Evolutionary conservation across 441 rosid species (phyloP).

Genomic region (Pelargonium australe): DNA sequence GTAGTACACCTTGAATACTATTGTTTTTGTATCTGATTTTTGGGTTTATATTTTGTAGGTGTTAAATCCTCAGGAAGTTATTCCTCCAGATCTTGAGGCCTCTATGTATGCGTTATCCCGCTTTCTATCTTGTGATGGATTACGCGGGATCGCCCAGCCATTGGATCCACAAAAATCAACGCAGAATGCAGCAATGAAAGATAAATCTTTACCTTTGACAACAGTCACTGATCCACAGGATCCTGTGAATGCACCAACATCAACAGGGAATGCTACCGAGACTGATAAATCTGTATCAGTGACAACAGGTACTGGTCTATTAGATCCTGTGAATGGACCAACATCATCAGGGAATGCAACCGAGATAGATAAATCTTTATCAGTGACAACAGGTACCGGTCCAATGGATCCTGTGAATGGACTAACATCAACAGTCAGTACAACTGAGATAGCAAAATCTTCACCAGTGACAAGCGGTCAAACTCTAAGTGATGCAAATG

Average conservation of each 20-base stretch:
- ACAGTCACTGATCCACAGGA: neutral
- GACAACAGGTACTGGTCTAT: neutral
- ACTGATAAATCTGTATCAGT: no score
- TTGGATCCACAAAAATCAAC: neutral
- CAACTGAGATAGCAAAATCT: neutral
- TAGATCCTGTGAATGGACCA: neutral
- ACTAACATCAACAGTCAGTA: neutral
- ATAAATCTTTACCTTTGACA: neutral
- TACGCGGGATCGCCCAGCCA: conserved; percentile 31
- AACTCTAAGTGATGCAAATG: neutral
- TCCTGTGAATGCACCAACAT: neutral
- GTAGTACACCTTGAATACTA: neutral
- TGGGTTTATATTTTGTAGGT: conserved; percentile 41
- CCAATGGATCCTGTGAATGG: neutral
- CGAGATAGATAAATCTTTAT: neutral
- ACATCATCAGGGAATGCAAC: neutral
- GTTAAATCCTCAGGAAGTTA: conserved; percentile 42
- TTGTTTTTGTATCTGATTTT: neutral
- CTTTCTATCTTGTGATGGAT: conserved; percentile 61
- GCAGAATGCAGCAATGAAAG: neutral
- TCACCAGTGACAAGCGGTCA: neutral
- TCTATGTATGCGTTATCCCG: conserved; percentile 49
- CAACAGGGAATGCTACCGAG: neutral
- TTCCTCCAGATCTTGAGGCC: conserved; percentile 67
- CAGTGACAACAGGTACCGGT: neutral